These are phyloP conservation scores for Nasturtium officinale DNA, from an alignment of 345 rosid genomes.

Conservation along the genomic window DNA sequence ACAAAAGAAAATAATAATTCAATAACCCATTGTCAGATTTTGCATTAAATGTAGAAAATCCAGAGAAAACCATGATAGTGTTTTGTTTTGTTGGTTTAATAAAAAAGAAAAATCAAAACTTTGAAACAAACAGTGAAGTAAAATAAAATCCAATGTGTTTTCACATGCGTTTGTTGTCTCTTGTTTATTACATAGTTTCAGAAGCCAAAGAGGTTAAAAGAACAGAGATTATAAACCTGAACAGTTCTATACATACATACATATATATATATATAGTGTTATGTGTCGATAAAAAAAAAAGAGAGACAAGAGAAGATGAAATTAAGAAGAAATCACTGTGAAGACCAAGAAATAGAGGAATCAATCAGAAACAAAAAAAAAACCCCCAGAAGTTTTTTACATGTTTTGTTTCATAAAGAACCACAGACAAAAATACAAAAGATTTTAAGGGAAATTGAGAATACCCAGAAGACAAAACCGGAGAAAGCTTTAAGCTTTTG, in stretches of 20 bases:
- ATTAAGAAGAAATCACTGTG: conserved; percentile 27
- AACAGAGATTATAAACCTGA: conserved; percentile 14
- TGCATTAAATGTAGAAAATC: conserved; percentile 43
- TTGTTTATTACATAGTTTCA: conserved; percentile 5
- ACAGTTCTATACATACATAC: neutral
- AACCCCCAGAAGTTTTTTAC: conserved; percentile 33
- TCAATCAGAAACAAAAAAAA: conserved; percentile 22
- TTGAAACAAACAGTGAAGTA: conserved; percentile 26
- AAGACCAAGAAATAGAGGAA: conserved; percentile 16
- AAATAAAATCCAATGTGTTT: neutral
- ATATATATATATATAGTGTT: neutral
- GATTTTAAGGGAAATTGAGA: conserved; percentile 36
- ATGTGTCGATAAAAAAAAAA: neutral
- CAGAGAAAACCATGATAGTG: conserved; percentile 32
- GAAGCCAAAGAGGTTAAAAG: conserved; percentile 16
- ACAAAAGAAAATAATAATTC: neutral
- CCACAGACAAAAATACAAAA: conserved; percentile 38
- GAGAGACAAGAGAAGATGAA: conserved; percentile 35
- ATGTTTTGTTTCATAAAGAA: conserved; percentile 43
- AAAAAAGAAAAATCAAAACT: neutral
- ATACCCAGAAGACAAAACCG: conserved; percentile 64
- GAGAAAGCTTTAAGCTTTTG: conserved; percentile 52
- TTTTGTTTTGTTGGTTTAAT: neutral
- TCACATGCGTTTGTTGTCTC: conserved; percentile 2
- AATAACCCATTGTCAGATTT: conserved; percentile 37